Base-by-base conservation (phyloP, 495 filamentous ascomycete genomes). In the Hamigera avellanea region DNA sequence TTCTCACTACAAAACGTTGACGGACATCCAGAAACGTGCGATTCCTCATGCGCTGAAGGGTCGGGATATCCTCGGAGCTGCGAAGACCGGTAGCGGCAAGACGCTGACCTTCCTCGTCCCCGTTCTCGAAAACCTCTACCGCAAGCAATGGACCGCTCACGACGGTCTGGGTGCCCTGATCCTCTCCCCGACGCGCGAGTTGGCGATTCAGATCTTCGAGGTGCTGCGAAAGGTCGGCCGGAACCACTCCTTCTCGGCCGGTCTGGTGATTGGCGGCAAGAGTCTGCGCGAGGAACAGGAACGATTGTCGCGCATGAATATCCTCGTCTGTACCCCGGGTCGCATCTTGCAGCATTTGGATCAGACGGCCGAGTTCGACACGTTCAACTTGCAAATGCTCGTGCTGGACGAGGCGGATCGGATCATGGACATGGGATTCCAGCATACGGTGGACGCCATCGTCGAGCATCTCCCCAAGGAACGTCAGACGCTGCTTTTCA, bases 371-470 rank as follows among this genome's bases (percentile, higher is more conserved):
- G 75, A 78, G 21, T 83, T 99, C 46, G 86, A 93, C 36, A 80
- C 91, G 26, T 79, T 84, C 46, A 93, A 91, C 56, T 50, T 99
- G 35, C 82, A 93, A 57, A 82, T 96, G 55, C 68, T 99, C 19
- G 91, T 96, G 3, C 67, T 99, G 41, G 91, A 99, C 48, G 91
- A 99, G 52, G 91, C 91, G 3, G 91, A 99, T 52, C 74, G 91
- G 19, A 95, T 96, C 45, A 73, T 99, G 70, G 91, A 99, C 54
- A 93, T 95, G 87, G 91, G 91, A 8, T 99, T 99, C 54, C 83
- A 94, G 55, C 67, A 72, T 10, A 82, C 84, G 0, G 76, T 99
- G 10, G 91, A 99, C 57, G 91, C 91, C 3, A 88, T 99, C 27
- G 59, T 99, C 21, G 86, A 91, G 35, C 89, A 95, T 57, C 70